Conservation (phyloP, 2,329 filamentous ascomycete species). For the Xylariaceae sp. region DNA sequence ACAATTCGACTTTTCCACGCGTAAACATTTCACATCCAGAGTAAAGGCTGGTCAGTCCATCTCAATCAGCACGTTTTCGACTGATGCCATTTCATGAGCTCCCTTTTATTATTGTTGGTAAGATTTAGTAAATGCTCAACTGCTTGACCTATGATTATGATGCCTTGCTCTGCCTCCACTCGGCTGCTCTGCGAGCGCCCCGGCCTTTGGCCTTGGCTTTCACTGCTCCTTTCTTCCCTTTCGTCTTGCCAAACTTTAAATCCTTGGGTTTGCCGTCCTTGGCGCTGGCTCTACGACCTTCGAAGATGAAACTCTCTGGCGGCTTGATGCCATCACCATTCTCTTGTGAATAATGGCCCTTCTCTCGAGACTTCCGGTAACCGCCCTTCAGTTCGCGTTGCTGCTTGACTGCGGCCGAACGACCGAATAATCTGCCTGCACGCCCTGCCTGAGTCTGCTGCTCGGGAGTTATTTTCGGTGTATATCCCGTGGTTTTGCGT, state of each 20-base stretch:
- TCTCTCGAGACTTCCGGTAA: constrained; percentile 25
- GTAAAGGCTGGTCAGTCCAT: not conserved
- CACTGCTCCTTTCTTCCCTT: constrained; percentile 47
- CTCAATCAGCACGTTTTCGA: not conserved
- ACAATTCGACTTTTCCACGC: too few species aligned
- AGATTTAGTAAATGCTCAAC: not conserved
- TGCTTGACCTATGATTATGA: constrained; percentile 23
- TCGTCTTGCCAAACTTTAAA: constrained; percentile 51
- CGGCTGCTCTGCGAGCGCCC: constrained; percentile 33
- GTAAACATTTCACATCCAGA: too few species aligned
- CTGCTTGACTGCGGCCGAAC: constrained; percentile 55
- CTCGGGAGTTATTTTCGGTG: constrained; percentile 65
- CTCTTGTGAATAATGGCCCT: constrained; percentile 14
- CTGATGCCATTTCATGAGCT: too few species aligned
- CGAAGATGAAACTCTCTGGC: constrained; percentile 72
- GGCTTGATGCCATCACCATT: constrained; percentile 42
- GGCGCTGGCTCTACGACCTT: constrained; percentile 69
- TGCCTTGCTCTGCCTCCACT: constrained; percentile 32
- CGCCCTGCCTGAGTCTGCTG: constrained; percentile 69
- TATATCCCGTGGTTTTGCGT: constrained; percentile 52
- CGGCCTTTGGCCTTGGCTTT: constrained; percentile 29
- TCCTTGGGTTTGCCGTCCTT: constrained; percentile 62
- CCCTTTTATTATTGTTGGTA: constrained; percentile 8
- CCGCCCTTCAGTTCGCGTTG: constrained; percentile 33
- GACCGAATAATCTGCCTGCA: constrained; percentile 68